These are phyloP conservation scores for Aspergillus tubingensis DNA, from an alignment of 2,329 filamentous ascomycete genomes.

Conservation along the genomic window DNA sequence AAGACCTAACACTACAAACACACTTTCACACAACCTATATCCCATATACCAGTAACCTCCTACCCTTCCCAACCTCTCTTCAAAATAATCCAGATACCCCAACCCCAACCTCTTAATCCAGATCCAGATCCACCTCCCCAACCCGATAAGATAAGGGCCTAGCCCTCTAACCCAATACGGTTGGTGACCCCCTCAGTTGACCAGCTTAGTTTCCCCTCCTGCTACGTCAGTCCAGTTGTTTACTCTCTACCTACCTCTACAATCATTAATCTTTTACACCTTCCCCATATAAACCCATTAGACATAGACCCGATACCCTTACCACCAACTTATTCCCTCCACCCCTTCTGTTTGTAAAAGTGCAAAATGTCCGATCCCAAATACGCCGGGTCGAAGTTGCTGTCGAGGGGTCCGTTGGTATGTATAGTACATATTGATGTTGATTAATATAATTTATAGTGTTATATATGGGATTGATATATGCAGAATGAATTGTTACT, in stretches of 20 bases:
- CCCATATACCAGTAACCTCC: too few species aligned
- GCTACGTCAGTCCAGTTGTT: background rate
- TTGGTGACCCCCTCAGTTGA: background rate
- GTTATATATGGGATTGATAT: too few species aligned
- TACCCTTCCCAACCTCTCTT: too few species aligned
- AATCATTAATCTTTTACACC: background rate
- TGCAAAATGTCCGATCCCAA: slow-evolving; percentile 10
- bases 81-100: too few species aligned
- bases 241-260: background rate
- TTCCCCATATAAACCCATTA: too few species aligned
- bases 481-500: too few species aligned
- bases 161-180: background rate
- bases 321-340: background rate
- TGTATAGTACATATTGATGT: slow-evolving; percentile 1
- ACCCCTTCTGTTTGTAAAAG: background rate
- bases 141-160: slow-evolving; percentile 2
- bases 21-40: too few species aligned
- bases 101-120: too few species aligned
- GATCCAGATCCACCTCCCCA: too few species aligned
- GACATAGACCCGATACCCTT: background rate
- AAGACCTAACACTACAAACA: too few species aligned
- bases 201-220: background rate
- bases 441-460: too few species aligned
- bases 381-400: slow-evolving; percentile 31
- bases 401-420: slow-evolving; percentile 40